Percentiles rank a stretch among this genome's conserved stretches.
Evolutionary conservation across 1,284 basidiomycete species (phyloP).

Genomic region (Sporisorium exsertum): DNA sequence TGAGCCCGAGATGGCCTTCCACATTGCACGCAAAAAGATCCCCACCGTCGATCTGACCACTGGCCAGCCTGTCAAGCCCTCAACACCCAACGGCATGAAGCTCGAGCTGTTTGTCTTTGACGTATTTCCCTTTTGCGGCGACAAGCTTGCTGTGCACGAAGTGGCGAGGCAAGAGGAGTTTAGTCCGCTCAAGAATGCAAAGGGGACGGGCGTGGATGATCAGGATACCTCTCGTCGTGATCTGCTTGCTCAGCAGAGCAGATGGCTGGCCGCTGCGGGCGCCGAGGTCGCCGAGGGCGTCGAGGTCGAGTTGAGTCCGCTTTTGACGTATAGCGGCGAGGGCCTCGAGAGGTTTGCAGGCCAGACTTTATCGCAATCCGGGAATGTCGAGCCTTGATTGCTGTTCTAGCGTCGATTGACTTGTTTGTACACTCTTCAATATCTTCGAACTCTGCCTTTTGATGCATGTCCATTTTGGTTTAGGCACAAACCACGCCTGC

Average conservation of each 20-base stretch:
- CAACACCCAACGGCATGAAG: conserved; percentile 97
- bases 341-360: conserved; percentile 84
- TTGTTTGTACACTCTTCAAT: background rate
- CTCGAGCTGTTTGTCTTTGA: conserved; percentile 99
- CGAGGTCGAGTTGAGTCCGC: conserved; percentile 90
- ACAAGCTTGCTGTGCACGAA: conserved; percentile 84
- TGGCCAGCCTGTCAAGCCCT: conserved; percentile 78
- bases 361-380: conserved; percentile 75
- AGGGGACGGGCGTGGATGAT: conserved; percentile 91
- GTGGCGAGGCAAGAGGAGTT: conserved; percentile 91
- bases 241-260: conserved; percentile 86
- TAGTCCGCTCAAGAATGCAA: conserved; percentile 96
- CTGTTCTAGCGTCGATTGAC: no score
- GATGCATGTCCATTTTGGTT: no score
- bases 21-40: conserved; percentile 99
- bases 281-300: conserved; percentile 78
- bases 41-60: conserved; percentile 75
- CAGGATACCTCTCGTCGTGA: conserved; percentile 90
- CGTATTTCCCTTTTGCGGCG: conserved; percentile 90
- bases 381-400: conserved; percentile 48
- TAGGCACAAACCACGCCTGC: no score
- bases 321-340: conserved; percentile 90
- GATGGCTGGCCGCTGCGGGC: conserved; percentile 85
- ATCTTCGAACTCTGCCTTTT: no score
- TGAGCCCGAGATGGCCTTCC: conserved; percentile 91